Evolutionary conservation across 192 early-diverging fungal species (phyloP), one percentile per base, ranked within the genome.

Genomic region (Podila epigama): DNA sequence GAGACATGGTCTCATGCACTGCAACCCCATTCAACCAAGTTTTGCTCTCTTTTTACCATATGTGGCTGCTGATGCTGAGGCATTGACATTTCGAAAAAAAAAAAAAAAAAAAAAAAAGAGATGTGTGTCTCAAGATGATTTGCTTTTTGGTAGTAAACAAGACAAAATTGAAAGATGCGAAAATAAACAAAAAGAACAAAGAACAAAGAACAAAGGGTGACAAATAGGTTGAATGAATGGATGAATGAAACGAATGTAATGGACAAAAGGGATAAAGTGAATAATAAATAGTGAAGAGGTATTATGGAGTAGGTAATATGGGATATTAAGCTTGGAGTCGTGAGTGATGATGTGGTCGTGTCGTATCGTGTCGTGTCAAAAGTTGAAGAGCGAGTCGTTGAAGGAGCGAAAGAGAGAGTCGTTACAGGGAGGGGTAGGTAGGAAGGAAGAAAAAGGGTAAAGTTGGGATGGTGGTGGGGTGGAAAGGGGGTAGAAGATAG

Each of bases 41-140:
- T 20, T 35, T 55, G 33, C 31, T 55, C 9, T 20, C 50, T 41
- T 5, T 35, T 65, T 67, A 62, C 59, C 33, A 55, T 41, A 41
- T 59, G 58, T 2, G 51, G 63, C 70, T n/a, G n/a, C n/a, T 55
- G 52, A 36, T 58, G 55, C 51, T 32, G 41, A 29, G 65, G 70
- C 71, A 63, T 68, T 8, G 58, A 59, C 34, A 48, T 48, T 18
- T 22, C 25, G 44, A 18, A 39, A 39, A 39, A 22, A 48, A 22
- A 18, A 22, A 22, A 18, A 18, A 22, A 22, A 48, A 22, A 22
- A 48, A 48, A 48, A 22, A 48, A 48, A 22, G 44, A 3, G n/a
- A 48, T 22, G 44, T 22, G 44, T 48, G 11, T 22, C n/a, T 22
- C n/a, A 22, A 15, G 15, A 25, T 5, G 15, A 16, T 8, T 5